phyloP scores from a whole-genome alignment of 441 rosid genomes.

The Populus tomentosa region DNA sequence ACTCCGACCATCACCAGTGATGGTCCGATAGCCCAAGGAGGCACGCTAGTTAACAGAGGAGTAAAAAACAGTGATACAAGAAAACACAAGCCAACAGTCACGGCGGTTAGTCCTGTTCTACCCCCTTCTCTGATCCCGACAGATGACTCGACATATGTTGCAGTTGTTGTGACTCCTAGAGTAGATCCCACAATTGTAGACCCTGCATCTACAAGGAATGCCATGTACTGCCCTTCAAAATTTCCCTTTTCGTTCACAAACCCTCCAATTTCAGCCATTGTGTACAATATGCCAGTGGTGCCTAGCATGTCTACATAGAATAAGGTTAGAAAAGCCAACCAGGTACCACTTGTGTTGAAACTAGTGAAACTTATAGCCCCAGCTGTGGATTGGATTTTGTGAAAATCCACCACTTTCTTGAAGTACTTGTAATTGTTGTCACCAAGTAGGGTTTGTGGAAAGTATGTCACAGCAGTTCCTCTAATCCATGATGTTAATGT shows the following conservation, averaged over 20 bases:
- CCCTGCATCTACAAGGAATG: constrained; percentile 72
- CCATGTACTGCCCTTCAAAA: constrained; percentile 81
- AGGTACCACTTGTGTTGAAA: constrained; percentile 51
- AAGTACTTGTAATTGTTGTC: constrained; percentile 61
- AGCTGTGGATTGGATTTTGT: constrained; percentile 62
- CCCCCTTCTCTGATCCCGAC: constrained; percentile 92
- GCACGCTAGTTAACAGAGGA: constrained; percentile 66
- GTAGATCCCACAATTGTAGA: constrained; percentile 71
- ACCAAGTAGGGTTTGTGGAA: constrained; percentile 54
- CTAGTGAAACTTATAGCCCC: constrained; percentile 59
- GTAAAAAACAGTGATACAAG: constrained; percentile 57
- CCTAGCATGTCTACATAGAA: constrained; percentile 71
- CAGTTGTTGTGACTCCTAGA: constrained; percentile 61
- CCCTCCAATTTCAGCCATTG: constrained; percentile 78
- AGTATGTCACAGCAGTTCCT: constrained; percentile 59
- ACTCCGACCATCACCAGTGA: constrained; percentile 78
- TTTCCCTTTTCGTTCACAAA: constrained; percentile 49
- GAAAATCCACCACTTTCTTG: constrained; percentile 63
- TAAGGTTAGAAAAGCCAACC: constrained; percentile 66
- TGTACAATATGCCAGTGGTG: constrained; percentile 63
- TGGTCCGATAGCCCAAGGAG: constrained; percentile 92
- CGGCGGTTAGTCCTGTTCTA: constrained; percentile 81
- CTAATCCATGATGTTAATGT: constrained; percentile 79
- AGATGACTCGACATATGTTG: constrained; percentile 73
- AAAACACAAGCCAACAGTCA: constrained; percentile 53